Evolutionary conservation across 2,329 filamentous ascomycete genomes (phyloP).

Genomic region (Colletotrichum plurivorum): DNA sequence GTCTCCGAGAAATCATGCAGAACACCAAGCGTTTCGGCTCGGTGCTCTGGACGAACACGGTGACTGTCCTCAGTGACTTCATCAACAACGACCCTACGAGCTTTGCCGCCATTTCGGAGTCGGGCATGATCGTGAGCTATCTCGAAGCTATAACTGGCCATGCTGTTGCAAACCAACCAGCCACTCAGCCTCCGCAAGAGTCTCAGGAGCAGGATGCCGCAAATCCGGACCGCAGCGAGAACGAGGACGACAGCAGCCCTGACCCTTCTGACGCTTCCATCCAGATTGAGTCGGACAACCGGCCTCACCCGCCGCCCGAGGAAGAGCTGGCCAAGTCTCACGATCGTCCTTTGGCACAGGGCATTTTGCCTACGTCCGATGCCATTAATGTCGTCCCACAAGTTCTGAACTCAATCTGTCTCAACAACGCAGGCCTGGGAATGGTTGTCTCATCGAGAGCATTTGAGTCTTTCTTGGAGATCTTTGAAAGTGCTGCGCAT

Average conservation of each 20-base stretch:
- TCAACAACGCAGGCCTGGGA: conserved; percentile 89
- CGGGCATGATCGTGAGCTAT: conserved; percentile 88
- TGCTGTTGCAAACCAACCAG: conserved; percentile 54
- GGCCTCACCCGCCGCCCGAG: conserved; percentile 67
- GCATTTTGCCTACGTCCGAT: conserved; percentile 89
- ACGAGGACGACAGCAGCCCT: conserved; percentile 54
- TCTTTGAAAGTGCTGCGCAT: conserved; percentile 95
- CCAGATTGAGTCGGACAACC: conserved; percentile 53
- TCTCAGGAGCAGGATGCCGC: conserved; percentile 43
- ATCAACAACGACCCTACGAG: conserved; percentile 99
- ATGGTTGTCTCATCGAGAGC: conserved; percentile 88
- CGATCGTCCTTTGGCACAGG: conserved; percentile 68
- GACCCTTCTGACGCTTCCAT: conserved; percentile 57
- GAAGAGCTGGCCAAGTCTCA: conserved; percentile 56
- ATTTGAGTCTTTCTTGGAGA: conserved; percentile 89
- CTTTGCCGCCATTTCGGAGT: conserved; percentile 95
- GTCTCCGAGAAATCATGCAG: conserved; percentile 85
- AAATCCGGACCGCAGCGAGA: conserved; percentile 42
- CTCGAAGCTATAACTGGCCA: conserved; percentile 83
- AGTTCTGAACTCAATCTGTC: conserved; percentile 92
- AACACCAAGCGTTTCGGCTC: conserved; percentile 87
- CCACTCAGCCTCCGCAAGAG: conserved; percentile 46
- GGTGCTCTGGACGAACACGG: conserved; percentile 94
- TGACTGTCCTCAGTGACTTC: conserved; percentile 93
- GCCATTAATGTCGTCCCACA: conserved; percentile 89